These are phyloP conservation scores for Populus simonii DNA, from an alignment of 345 rosid genomes.

Conservation along the genomic window DNA sequence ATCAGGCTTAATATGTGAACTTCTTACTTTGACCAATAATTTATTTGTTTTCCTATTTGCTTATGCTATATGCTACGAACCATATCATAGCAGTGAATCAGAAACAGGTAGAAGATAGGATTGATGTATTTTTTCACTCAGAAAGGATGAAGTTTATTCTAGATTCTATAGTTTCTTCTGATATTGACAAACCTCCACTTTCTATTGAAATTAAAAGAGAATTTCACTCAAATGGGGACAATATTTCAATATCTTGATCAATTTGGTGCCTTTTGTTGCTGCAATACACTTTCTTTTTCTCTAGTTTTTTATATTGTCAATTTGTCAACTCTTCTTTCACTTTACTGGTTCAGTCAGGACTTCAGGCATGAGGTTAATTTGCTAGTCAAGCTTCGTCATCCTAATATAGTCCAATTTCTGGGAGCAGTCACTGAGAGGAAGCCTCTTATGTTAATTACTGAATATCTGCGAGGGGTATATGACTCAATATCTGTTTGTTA, in stretches of 20 bases:
- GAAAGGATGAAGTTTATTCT: background rate
- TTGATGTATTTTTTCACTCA: background rate
- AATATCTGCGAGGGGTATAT: slow-evolving; percentile 88
- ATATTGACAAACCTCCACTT: background rate
- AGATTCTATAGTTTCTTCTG: background rate
- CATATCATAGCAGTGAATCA: slow-evolving; percentile 6
- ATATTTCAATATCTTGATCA: slow-evolving; percentile 9
- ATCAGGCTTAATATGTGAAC: background rate
- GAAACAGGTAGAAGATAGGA: background rate
- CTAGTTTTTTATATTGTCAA: background rate
- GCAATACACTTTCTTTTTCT: background rate
- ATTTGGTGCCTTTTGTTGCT: slow-evolving; percentile 10
- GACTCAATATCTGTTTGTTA: slow-evolving; percentile 15
- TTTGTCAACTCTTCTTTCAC: slow-evolving; percentile 17
- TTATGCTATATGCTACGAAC: background rate
- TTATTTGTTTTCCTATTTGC: background rate
- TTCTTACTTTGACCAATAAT: background rate
- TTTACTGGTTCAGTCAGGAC: slow-evolving; percentile 73
- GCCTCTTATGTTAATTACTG: slow-evolving; percentile 98
- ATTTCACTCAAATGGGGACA: background rate
- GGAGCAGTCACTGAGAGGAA: slow-evolving; percentile 99
- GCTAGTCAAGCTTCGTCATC: slow-evolving; percentile 98
- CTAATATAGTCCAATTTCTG: slow-evolving; percentile 94
- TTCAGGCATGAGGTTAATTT: slow-evolving; percentile 97
- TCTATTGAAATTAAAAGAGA: background rate